Percentiles rank a stretch among this genome's conserved stretches.
These are phyloP conservation scores for Staphylotrichum longicolle DNA, from an alignment of 495 filamentous ascomycete genomes.

Conservation along the genomic window DNA sequence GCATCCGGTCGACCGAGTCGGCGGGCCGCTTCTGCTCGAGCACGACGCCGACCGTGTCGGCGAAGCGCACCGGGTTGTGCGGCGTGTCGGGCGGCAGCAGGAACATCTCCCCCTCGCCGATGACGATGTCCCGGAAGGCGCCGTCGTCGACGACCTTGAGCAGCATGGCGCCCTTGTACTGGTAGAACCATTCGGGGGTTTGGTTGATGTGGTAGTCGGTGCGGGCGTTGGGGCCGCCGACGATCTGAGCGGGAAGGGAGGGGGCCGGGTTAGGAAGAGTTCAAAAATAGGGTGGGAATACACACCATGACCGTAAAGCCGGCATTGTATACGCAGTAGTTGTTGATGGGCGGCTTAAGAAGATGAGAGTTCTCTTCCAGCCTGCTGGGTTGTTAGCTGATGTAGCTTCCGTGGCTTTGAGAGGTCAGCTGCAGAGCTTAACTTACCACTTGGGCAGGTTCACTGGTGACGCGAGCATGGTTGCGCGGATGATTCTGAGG, in stretches of 20 bases:
- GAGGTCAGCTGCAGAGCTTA: neutral
- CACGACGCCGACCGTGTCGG: constrained; percentile 74
- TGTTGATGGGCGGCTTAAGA: constrained; percentile 92
- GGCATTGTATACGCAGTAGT: constrained; percentile 90
- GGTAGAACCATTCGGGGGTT: constrained; percentile 97
- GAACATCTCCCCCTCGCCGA: constrained; percentile 93
- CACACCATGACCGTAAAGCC: constrained; percentile 70
- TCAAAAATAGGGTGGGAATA: constrained; percentile 28
- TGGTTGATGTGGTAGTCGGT: constrained; percentile 99
- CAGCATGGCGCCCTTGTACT: constrained; percentile 88
- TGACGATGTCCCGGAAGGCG: constrained; percentile 77
- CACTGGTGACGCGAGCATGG: constrained; percentile 55
- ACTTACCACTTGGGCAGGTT: constrained; percentile 84
- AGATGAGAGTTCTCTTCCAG: constrained; percentile 89
- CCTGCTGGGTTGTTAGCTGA: constrained; percentile 51
- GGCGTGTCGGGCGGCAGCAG: constrained; percentile 87
- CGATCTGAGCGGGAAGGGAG: constrained; percentile 56
- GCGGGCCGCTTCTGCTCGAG: constrained; percentile 80
- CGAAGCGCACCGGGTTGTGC: constrained; percentile 69
- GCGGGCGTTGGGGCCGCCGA: constrained; percentile 92
- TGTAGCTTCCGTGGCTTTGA: constrained; percentile 15
- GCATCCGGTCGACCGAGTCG: constrained; percentile 69
- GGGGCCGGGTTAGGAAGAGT: neutral
- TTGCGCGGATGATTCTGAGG: constrained; percentile 2
- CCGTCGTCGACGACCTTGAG: constrained; percentile 78